Percentiles rank a stretch among this genome's conserved stretches.
phyloP scores from a whole-genome alignment of 257 asterid genomes.

The Catharanthus roseus region DNA sequence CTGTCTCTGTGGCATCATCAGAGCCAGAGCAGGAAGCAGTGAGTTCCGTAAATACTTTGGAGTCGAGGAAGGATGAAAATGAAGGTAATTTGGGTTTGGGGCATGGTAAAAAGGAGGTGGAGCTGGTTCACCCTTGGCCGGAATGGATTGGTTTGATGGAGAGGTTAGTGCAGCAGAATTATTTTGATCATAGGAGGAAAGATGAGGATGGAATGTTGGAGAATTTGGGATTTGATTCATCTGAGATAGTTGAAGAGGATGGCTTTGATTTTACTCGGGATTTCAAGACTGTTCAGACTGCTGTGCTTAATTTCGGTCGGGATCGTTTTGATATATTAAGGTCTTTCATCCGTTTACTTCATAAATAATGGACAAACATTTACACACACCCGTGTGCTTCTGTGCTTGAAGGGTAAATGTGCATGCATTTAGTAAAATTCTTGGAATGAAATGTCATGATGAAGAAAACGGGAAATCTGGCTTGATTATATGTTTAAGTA shows the following conservation, averaged over 20 bases:
- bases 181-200: constrained; percentile 83
- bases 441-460: neutral
- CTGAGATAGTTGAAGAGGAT: constrained; percentile 40
- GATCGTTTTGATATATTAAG: constrained; percentile 89
- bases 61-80: constrained; percentile 28
- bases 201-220: constrained; percentile 86
- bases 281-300: constrained; percentile 73
- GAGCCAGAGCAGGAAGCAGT: neutral
- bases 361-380: neutral
- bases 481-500: neutral
- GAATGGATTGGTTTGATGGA: constrained; percentile 95
- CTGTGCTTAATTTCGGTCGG: constrained; percentile 66
- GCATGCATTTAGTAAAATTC: neutral
- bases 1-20: neutral
- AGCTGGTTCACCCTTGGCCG: constrained; percentile 87
- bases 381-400: neutral
- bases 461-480: neutral
- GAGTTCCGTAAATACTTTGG: constrained; percentile 27
- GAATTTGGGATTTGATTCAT: constrained; percentile 53
- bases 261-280: constrained; percentile 61
- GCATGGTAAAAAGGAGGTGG: constrained; percentile 48
- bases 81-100: constrained; percentile 32
- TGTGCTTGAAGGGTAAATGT: neutral
- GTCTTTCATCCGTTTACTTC: constrained; percentile 26
- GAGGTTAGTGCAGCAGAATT: constrained; percentile 88